Evolutionary conservation across 176 grass and related monocot genomes (phyloP).

Genomic region (Avena eriantha): DNA sequence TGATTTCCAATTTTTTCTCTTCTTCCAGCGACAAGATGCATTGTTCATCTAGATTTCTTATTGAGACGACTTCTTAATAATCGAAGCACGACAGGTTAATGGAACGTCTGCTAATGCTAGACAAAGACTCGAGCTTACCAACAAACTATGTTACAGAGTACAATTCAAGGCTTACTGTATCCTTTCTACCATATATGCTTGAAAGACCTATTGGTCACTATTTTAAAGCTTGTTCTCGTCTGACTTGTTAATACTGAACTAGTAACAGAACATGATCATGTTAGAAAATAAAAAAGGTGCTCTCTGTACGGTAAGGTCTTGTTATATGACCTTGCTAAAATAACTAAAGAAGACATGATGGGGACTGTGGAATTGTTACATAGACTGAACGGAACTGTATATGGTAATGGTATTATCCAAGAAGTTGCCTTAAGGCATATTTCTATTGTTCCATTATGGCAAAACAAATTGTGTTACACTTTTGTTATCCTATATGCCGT

Average conservation of each 20-base stretch:
- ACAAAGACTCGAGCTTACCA: conserved; percentile 53
- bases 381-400: conserved; percentile 17
- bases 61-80: conserved; percentile 34
- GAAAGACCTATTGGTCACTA: conserved; percentile 22
- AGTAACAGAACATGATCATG: neutral
- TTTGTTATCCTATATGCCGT: conserved; percentile 45
- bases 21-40: conserved; percentile 20
- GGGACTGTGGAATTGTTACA: neutral
- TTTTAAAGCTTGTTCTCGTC: neutral
- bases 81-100: conserved; percentile 62
- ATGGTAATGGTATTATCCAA: conserved; percentile 28
- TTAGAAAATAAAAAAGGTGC: conserved; percentile 1
- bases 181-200: conserved; percentile 45
- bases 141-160: conserved; percentile 70
- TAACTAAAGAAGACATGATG: conserved; percentile 21
- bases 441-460: neutral
- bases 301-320: neutral
- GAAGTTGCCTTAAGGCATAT: conserved; percentile 17
- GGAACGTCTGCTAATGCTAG: conserved; percentile 72
- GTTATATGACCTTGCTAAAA: conserved; percentile 24
- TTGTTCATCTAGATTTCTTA: conserved; percentile 16
- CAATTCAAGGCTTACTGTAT: conserved; percentile 75
- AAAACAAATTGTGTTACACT: neutral
- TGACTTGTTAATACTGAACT: conserved; percentile 35
- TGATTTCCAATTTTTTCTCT: neutral